Conservation (phyloP, 1,139 yeast genomes). For the Diutina sp. region DNA sequence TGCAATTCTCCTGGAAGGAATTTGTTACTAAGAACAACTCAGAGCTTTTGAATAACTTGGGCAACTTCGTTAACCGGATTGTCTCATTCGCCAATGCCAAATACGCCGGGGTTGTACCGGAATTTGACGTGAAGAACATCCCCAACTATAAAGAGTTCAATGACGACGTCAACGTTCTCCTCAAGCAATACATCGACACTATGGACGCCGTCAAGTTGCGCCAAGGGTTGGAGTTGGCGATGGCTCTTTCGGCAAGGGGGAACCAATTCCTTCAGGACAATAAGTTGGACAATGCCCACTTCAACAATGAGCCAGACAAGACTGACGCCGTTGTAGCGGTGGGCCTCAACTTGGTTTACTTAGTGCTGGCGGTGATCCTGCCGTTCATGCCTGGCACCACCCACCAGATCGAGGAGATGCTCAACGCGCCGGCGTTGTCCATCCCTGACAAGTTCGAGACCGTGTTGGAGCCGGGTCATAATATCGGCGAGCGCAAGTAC, state of each 20-base stretch:
- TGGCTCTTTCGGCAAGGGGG: slow-evolving; percentile 88
- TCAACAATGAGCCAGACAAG: slow-evolving; percentile 60
- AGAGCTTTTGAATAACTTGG: slow-evolving; percentile 89
- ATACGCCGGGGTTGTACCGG: slow-evolving; percentile 82
- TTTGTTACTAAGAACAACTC: slow-evolving; percentile 88
- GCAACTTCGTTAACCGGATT: slow-evolving; percentile 91
- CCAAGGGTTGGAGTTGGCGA: slow-evolving; percentile 80
- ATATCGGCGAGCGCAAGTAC: slow-evolving; percentile 84
- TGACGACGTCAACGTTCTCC: slow-evolving; percentile 47
- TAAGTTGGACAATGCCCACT: slow-evolving; percentile 81
- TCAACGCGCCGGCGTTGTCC: slow-evolving; percentile 68
- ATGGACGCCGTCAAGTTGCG: slow-evolving; percentile 78
- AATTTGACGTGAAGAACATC: slow-evolving; percentile 32
- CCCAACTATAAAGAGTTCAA: slow-evolving; percentile 38
- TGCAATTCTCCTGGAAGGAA: slow-evolving; percentile 95
- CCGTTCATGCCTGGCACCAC: slow-evolving; percentile 91
- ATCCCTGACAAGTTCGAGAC: slow-evolving; percentile 69
- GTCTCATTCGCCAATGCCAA: slow-evolving; percentile 84
- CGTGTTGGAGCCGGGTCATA: slow-evolving; percentile 67
- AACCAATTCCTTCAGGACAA: slow-evolving; percentile 91
- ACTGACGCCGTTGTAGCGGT: slow-evolving; percentile 90
- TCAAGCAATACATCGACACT: slow-evolving; percentile 48
- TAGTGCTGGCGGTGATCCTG: slow-evolving; percentile 63
- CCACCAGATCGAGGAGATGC: slow-evolving; percentile 54
- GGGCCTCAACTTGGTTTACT: slow-evolving; percentile 78